Base-by-base conservation (phyloP, 164 flowering plant genomes). In the Taxillus chinensis region DNA sequence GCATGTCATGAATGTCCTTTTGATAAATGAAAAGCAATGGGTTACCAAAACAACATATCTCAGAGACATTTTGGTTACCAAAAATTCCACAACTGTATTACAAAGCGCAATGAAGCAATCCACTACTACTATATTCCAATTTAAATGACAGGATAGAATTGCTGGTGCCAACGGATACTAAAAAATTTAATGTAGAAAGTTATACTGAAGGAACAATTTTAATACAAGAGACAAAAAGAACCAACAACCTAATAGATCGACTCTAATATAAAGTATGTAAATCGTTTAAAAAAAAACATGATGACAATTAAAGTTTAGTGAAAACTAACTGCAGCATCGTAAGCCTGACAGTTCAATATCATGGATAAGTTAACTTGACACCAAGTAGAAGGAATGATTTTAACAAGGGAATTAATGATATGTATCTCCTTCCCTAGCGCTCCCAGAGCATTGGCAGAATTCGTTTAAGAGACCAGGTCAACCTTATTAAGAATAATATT, bases 401-500 rank as follows among this genome's bases (percentile, higher is more conserved):
- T 72, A 16, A 89, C 97, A 68, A 93, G 86, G 8, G 98, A 82
- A 68, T 90, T 93, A 59, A 93, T 86, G 58, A 62, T 64, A 74
- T 57, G 80, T 65, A 93, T 86, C 71, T 93, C 92, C 68, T 81
- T 79, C 77, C 86, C 89, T 67, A 93, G 75, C 64, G 83, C 87
- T 67, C 82, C 82, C 46, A 87, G 55, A 70, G 52, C 66, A 59
- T 45, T 71, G 63, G 45, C 79, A 66, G 82, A 69, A 55, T 70
- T 76, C 64, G 82, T 86, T 57, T 67, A 61, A 77, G 90, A 80
- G 65, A 85, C 78, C 80, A 90, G 80, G 81, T 93, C 98, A 76
- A 89, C 77, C 86, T 93, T 93, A 80, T 93, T 93, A 62, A 93
- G 89, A 75, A 93, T 82, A 59, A 93, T 71, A 75, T 84, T 78